Base-by-base conservation (phyloP, 805 yeast genomes). In the Myxozyma sirexii region DNA sequence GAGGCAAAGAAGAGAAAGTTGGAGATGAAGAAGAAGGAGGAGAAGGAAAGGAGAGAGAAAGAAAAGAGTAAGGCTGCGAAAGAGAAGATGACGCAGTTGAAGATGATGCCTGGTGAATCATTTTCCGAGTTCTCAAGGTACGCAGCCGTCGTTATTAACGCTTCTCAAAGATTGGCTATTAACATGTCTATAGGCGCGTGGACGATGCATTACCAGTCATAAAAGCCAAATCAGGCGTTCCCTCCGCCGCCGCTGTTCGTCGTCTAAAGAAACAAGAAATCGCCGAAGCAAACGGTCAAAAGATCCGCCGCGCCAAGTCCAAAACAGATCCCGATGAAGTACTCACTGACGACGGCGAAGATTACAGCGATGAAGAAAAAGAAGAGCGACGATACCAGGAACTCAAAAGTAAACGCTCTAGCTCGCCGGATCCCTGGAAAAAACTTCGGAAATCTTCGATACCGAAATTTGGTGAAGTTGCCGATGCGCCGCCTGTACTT, bases 361-460 rank as follows among this genome's bases (percentile, higher is more conserved):
- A 54, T 37, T 60, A 57, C 38, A 57, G 56, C 38, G 59, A 57
- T 35, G 57, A 59, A 56, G 56, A 57, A 65, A 55, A 51, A 53
- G 52, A 63, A 62, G 60, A 60, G 72, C 49, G 75, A 69, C 42
- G 60, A 27, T 61, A 61, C 31, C 57, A 46, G 26, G 65, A 59
- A 8, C 51, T 61, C 17, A 61, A 58, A 24, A 38, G 29, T 23
- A 56, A 54, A 39, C 58, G 66, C 12, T 62, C 66, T 19, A 60
- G 68, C n/a, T 76, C 77, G 10, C 79, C 79, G n/a, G 80, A 76
- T 65, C 76, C 78, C 2, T 76, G 78, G 78, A 74, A 74, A 12
- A 62, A 63, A 7, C 64, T 76, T 31, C 58, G 62, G 39, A 56
- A 68, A n/a, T 59, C 67, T 23, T 56, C 67, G 15, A 54, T 62